Evolutionary conservation across 257 asterid genomes (phyloP).

Genomic region (Jasminum sambac): DNA sequence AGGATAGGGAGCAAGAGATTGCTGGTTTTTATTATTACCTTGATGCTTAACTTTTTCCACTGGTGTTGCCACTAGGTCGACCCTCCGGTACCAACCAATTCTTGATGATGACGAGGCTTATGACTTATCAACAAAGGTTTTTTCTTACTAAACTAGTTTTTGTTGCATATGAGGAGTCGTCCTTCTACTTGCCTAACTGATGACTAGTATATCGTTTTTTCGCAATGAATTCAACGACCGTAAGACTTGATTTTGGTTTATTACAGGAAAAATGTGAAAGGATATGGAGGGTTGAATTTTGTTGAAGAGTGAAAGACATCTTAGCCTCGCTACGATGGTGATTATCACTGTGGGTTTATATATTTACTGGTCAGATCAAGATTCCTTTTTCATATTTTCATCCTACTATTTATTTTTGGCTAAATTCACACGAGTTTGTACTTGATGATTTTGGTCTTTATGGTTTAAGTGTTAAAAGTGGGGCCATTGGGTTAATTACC

Average conservation of each 20-base stretch:
- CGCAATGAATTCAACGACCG: no score
- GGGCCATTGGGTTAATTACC: background rate
- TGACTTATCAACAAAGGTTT: constrained; percentile 11
- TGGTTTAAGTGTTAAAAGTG: no score
- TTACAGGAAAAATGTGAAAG: no score
- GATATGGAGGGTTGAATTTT: no score
- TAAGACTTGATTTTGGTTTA: no score
- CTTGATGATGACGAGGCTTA: background rate
- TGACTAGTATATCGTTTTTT: no score
- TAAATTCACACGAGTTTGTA: background rate
- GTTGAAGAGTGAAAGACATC: no score
- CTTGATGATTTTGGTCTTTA: background rate
- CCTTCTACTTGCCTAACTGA: background rate
- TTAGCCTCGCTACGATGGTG: no score
- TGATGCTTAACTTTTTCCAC: constrained; percentile 55
- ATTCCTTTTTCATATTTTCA: background rate
- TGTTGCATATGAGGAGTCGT: no score
- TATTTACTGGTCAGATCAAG: background rate
- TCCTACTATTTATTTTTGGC: background rate
- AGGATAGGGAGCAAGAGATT: constrained; percentile 91
- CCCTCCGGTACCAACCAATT: constrained; percentile 2
- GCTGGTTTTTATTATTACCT: constrained; percentile 95
- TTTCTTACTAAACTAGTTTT: no score
- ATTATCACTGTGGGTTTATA: constrained; percentile 16
- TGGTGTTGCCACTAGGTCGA: constrained; percentile 18